Evolutionary conservation across 192 early-diverging fungal species (phyloP).

Genomic region (Funneliformis mosseae): DNA sequence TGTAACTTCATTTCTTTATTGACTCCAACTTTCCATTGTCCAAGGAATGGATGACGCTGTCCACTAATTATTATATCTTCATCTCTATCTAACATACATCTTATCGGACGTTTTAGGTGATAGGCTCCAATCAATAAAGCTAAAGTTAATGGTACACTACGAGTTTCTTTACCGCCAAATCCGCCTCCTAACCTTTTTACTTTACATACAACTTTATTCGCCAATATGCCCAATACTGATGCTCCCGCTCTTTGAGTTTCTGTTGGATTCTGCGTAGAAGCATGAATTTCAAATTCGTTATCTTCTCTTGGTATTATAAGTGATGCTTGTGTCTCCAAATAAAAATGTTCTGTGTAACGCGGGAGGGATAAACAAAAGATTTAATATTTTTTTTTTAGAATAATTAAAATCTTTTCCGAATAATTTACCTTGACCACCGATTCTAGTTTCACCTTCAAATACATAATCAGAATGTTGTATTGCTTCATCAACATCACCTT

Average conservation of each 20-base stretch:
- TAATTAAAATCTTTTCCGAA: neutral
- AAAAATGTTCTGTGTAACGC: conserved; percentile 76
- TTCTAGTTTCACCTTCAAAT: conserved; percentile 49
- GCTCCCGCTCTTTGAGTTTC: conserved; percentile 73
- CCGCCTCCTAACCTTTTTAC: conserved; percentile 89
- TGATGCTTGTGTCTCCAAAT: conserved; percentile 77
- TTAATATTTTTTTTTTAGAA: neutral
- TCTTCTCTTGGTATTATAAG: conserved; percentile 76
- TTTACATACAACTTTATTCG: conserved; percentile 70
- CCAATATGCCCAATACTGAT: conserved; percentile 69
- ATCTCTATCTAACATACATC: conserved; percentile 80
- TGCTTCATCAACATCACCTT: conserved; percentile 66
- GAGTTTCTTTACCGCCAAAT: conserved; percentile 80
- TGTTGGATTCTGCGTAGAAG: conserved; percentile 78
- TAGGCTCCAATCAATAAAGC: conserved; percentile 71
- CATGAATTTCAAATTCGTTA: conserved; percentile 79
- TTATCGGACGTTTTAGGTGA: conserved; percentile 66
- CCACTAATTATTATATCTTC: conserved; percentile 80
- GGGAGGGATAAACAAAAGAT: neutral
- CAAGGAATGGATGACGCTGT: conserved; percentile 80
- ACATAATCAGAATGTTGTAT: conserved; percentile 53
- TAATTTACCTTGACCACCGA: conserved; percentile 32
- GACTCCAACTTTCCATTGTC: conserved; percentile 76
- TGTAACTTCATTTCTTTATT: conserved; percentile 65
- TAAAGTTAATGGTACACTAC: conserved; percentile 65